A percentile compares a stretch with the other conserved stretches of the same genome.
These are phyloP conservation scores for Aspergillus sp. DNA, from an alignment of 2,329 filamentous ascomycete species.

Conservation along the genomic window DNA sequence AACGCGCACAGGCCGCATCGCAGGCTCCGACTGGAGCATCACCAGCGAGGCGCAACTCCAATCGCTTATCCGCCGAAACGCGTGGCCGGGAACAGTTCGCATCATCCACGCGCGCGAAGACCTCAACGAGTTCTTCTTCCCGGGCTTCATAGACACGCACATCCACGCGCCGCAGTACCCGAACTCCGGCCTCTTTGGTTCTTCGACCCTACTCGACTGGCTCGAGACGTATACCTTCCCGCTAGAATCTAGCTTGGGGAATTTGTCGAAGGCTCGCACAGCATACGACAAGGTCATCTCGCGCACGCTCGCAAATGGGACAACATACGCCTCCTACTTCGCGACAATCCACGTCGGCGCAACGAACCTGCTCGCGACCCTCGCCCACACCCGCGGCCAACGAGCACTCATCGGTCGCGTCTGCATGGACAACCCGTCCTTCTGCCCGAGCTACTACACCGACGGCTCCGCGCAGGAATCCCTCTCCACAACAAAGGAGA, in stretches of 20 bases:
- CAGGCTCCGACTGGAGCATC: constrained; percentile 41
- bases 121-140: constrained; percentile 51
- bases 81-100: constrained; percentile 30
- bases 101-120: constrained; percentile 45
- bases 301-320: constrained; percentile 84
- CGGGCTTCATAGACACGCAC: constrained; percentile 77
- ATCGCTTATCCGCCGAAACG: constrained; percentile 35
- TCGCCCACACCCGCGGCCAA: constrained; percentile 81
- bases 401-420: constrained; percentile 88
- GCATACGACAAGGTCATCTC: constrained; percentile 80
- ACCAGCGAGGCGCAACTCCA: constrained; percentile 30
- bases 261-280: constrained; percentile 29
- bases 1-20: constrained; percentile 36
- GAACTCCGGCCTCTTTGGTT: constrained; percentile 92
- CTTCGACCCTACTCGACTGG: constrained; percentile 91
- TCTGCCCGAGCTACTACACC: constrained; percentile 77
- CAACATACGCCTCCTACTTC: constrained; percentile 93
- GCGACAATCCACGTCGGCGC: constrained; percentile 84
- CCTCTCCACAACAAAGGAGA: constrained; percentile 60
- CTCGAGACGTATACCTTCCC: constrained; percentile 94
- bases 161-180: constrained; percentile 95
- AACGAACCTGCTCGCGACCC: constrained; percentile 87
- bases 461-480: constrained; percentile 69
- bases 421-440: constrained; percentile 79
- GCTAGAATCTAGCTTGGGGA: constrained; percentile 75